Base-by-base conservation (phyloP, 306 rosid species). In the Citrullus amarus region DNA sequence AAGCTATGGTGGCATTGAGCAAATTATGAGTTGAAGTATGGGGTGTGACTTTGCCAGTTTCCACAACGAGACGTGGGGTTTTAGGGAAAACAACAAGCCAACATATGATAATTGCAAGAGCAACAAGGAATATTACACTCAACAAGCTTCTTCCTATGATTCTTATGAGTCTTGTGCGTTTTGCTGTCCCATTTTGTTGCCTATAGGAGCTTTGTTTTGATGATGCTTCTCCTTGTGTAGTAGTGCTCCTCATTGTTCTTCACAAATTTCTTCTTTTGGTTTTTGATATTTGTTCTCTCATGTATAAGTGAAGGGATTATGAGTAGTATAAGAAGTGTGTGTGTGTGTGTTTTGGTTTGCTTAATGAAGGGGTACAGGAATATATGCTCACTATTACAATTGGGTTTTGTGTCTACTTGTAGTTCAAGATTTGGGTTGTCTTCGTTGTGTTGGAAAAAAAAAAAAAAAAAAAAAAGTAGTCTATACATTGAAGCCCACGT, bases 111-210 rank as follows among this genome's bases (percentile, higher is more conserved):
- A 72, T 50, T 4, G 59, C 59, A 13, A 72, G 39, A 2, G 15
- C 77, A 7, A 72, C 9, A 14, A 72, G 25, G 2, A 72, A 5
- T 12, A 72, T 48, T 2, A 50, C 20, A 2, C 22, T 25, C 43
- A 72, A 50, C 59, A 72, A 13, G 43, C 41, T 72, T 72, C 77
- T 50, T 72, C 77, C 77, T 48, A 48, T 15, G 59, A 72, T 14
- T 48, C 59, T 48, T 13, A 48, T 48, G 8, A 72, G 6, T 8
- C 3, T 72, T 1, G 77, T 72, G 4, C 59, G 77, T 32, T 72
- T 72, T 66, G 14, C 15, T 44, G 58, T 22, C 28, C 25, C 48
- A 8, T 65, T 7, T 18, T 65, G 15, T 1, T 25, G 17, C n/a
- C 4, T 18, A 12, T 60, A 2, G 18, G 16, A 22, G 15, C 36